Evolutionary conservation across 2,329 filamentous ascomycete genomes (phyloP).

Genomic region (Aspergillus fumigatus): DNA sequence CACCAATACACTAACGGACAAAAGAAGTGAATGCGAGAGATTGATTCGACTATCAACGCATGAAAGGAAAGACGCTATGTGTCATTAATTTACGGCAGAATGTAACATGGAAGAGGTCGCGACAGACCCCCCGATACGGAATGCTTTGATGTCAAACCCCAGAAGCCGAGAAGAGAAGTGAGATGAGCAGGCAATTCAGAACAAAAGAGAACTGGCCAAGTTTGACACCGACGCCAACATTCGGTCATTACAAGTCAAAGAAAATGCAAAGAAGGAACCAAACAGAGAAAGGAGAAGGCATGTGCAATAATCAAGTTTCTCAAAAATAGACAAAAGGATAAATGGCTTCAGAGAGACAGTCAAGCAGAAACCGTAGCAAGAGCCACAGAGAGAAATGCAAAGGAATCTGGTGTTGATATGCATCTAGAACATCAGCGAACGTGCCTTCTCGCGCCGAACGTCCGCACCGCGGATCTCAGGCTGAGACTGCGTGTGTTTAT

Average conservation of each 20-base stretch:
- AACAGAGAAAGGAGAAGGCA: neutral
- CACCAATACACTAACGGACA: no score
- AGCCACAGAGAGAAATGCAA: slow-evolving; percentile 14
- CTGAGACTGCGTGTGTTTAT: slow-evolving; percentile 39
- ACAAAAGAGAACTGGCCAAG: neutral
- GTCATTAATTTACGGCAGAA: slow-evolving; percentile 19
- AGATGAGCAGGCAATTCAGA: slow-evolving; percentile 5
- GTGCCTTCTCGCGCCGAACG: slow-evolving; percentile 38
- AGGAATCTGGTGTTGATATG: slow-evolving; percentile 22
- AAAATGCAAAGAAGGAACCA: neutral
- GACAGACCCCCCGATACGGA: slow-evolving; percentile 5
- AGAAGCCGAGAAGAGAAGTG: slow-evolving; percentile 3
- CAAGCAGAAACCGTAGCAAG: slow-evolving; percentile 5
- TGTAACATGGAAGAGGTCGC: slow-evolving; percentile 4
- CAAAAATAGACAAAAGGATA: neutral
- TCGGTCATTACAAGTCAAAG: neutral
- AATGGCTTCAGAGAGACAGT: neutral
- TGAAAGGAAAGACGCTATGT: slow-evolving; percentile 21
- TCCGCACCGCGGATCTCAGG: slow-evolving; percentile 34
- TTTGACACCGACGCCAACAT: neutral
- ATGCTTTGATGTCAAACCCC: neutral
- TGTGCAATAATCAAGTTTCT: neutral
- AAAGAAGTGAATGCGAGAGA: neutral
- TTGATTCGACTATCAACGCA: slow-evolving; percentile 14
- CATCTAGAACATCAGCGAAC: slow-evolving; percentile 38